Base-by-base conservation (phyloP, 75 land plant genomes). In the Chamaecyparis obtusa region DNA sequence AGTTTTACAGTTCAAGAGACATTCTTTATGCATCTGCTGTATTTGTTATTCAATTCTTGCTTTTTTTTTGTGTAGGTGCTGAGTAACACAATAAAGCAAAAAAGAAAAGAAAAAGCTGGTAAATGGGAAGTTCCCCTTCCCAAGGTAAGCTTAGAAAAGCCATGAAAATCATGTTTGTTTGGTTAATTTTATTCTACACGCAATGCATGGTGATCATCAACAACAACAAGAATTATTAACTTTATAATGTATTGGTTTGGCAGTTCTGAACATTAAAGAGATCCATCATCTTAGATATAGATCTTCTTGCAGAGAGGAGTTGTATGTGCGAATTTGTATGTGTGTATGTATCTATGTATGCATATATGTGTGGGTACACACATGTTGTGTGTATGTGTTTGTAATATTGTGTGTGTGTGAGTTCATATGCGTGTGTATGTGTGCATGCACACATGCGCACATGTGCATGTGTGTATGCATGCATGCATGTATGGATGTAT, bases 111-210 rank as follows among this genome's bases (percentile, higher is more conserved):
- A 87, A 98, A 95, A 80, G 99, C 99, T 88, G 99, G 99, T 43
- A 98, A 96, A 90, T 98, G 99, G 99, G 98, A 98, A 49, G 99
- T 98, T 82, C 99, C 99, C 32, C 85, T 98, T 32, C 98, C 98
- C 33, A 98, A 98, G 96, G 99, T 98, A 91, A 60, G 15, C n/a
- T 85, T 82, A 36, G 51, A 13, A 27, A 44, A 81, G 48, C 48
- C 48, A 81, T 81, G n/a, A 27, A 81, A 46, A 30, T 27, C 3
- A 27, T 81, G 33, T 46, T n/a, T 46, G 30, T 81, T 39, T 11
- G 83, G 48, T 9, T 74, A 46, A 9, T 41, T 17, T 79, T 39
- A 43, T 35, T 21, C 48, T 80, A 43, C 44, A 79, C 11, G n/a
- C 24, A 27, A 10, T 41, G 27, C 3, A 21, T 44, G 83, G 39